Percentiles rank a stretch among this genome's conserved stretches.
These are phyloP conservation scores for Camptophora hylomeconis DNA, from an alignment of 2,329 filamentous ascomycete species.

Conservation along the genomic window DNA sequence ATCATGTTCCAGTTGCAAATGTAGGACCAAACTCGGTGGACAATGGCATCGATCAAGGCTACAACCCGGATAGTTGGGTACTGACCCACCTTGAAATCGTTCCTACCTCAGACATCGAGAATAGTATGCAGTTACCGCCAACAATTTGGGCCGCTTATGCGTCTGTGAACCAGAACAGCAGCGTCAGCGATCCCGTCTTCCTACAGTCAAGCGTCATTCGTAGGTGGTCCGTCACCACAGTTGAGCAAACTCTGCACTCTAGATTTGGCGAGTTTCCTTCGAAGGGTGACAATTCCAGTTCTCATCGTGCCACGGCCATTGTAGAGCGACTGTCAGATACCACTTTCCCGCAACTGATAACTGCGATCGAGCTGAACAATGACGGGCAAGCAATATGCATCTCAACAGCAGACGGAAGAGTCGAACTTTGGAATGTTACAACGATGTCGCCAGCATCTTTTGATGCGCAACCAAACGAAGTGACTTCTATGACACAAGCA, in stretches of 20 bases:
- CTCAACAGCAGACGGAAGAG: conserved; percentile 26
- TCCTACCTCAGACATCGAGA: conserved; percentile 47
- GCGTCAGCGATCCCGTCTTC: conserved; percentile 44
- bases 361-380: too few species aligned
- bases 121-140: conserved; percentile 43
- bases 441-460: conserved; percentile 28
- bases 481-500: conserved; percentile 48
- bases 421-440: conserved; percentile 49
- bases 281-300: conserved; percentile 5
- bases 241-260: conserved; percentile 53
- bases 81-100: conserved; percentile 66
- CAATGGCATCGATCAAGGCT: too few species aligned
- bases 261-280: conserved; percentile 59
- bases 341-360: conserved; percentile 18
- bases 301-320: conserved; percentile 6
- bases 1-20: conserved; percentile 1
- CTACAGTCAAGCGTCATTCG: conserved; percentile 63
- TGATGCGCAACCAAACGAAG: conserved; percentile 7
- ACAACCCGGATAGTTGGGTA: conserved; percentile 33
- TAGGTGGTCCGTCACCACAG: conserved; percentile 64
- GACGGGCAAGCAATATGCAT: conserved; percentile 9
- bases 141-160: conserved; percentile 64
- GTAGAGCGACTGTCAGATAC: conserved; percentile 4
- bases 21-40: too few species aligned
- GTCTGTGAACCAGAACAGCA: conserved; percentile 38